These are phyloP conservation scores for Diphasiastrum complanatum DNA, from an alignment of 83 land plant genomes.

Conservation along the genomic window DNA sequence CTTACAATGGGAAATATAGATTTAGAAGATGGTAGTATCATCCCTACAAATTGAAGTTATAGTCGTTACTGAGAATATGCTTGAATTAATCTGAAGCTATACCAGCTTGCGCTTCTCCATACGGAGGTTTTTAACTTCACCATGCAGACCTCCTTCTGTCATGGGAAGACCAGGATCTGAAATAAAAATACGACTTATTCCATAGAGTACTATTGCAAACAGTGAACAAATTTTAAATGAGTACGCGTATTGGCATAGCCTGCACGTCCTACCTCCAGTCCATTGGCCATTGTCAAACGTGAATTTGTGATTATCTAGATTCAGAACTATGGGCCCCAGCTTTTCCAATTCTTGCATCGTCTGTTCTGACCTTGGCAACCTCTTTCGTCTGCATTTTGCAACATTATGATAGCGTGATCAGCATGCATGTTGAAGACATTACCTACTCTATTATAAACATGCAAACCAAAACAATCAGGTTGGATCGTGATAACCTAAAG, in stretches of 20 bases:
- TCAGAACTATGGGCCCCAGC: constrained; percentile 24
- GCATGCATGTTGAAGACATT: too few species aligned
- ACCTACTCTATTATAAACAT: too few species aligned
- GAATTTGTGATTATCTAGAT: constrained; percentile 20
- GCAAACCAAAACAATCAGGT: too few species aligned
- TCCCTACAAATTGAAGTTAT: neutral
- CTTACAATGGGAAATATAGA: too few species aligned
- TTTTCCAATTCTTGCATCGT: constrained; percentile 25
- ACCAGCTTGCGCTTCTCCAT: constrained; percentile 29
- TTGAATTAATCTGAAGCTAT: neutral
- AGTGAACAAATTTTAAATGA: neutral
- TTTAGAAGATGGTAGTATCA: too few species aligned
- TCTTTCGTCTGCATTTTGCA: constrained; percentile 4
- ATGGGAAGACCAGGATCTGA: constrained; percentile 12
- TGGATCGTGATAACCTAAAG: too few species aligned
- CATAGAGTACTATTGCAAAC: neutral
- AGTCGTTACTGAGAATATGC: neutral
- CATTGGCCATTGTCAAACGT: constrained; percentile 30
- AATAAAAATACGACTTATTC: constrained; percentile 8
- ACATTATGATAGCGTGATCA: neutral
- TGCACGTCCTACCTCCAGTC: constrained; percentile 22
- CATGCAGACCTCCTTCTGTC: constrained; percentile 22
- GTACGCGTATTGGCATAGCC: neutral
- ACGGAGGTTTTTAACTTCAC: too few species aligned
- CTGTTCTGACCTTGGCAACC: constrained; percentile 26